phyloP scores from a whole-genome alignment of 495 filamentous ascomycete genomes.

The Evansstolkia leycettana region DNA sequence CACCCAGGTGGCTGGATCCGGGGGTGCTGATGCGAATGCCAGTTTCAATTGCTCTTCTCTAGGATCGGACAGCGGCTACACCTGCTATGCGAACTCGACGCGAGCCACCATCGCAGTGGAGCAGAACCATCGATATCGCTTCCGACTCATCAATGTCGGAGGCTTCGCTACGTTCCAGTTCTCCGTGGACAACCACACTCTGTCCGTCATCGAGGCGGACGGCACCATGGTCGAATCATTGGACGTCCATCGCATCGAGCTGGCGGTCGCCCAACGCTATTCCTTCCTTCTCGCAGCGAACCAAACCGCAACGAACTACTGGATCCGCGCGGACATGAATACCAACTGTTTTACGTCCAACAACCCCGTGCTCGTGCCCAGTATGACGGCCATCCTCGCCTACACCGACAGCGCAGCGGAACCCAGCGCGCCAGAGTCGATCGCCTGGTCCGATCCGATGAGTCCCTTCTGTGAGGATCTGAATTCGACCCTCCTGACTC shows the following conservation, averaged over 20 bases:
- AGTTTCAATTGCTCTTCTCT: conserved; percentile 15
- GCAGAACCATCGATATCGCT: conserved; percentile 3
- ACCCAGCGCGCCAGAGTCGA: background rate
- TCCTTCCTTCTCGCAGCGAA: conserved; percentile 39
- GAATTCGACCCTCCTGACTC: conserved; percentile 1
- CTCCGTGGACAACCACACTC: conserved; percentile 31
- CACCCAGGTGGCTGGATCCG: too few relatives aligned
- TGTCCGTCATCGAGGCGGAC: conserved; percentile 40
- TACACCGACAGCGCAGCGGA: conserved; percentile 12
- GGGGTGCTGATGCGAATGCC: conserved; percentile 12
- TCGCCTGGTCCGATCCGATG: background rate
- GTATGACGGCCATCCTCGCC: conserved; percentile 30
- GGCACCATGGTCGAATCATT: conserved; percentile 34
- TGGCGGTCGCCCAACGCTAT: conserved; percentile 46
- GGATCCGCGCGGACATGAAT: conserved; percentile 13
- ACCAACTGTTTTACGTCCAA: conserved; percentile 1
- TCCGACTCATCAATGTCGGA: conserved; percentile 46
- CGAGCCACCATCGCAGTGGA: background rate
- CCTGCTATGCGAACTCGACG: conserved; percentile 23
- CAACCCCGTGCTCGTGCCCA: conserved; percentile 9
- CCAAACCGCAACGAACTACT: conserved; percentile 32
- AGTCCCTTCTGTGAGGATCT: conserved; percentile 1
- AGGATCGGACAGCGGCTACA: conserved; percentile 9
- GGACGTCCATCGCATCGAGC: conserved; percentile 28
- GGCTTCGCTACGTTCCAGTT: conserved; percentile 40